phyloP scores from a whole-genome alignment of 106 monocot species.

The Apostasia shenzhenica region DNA sequence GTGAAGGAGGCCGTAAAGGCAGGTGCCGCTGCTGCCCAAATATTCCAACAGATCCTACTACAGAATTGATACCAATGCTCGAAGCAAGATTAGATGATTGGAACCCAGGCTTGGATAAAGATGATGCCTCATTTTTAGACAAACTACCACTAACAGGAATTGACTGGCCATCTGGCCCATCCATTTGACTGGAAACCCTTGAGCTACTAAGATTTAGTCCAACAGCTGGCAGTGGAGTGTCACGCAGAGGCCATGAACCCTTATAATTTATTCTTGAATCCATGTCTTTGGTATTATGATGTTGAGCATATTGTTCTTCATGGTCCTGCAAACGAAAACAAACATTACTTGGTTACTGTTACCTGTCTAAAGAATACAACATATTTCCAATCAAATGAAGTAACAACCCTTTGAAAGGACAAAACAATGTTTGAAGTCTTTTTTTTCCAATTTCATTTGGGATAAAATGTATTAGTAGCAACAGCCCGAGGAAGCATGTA shows the following conservation, averaged over 20 bases:
- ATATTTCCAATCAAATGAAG: neutral
- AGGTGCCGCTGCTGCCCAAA: slow-evolving; percentile 25
- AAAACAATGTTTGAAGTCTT: too few relatives aligned
- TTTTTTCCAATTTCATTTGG: too few relatives aligned
- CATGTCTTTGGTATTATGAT: slow-evolving; percentile 22
- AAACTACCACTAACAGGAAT: slow-evolving; percentile 20
- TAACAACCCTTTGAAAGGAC: too few relatives aligned
- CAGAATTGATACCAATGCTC: slow-evolving; percentile 13
- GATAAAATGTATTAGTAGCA: too few relatives aligned
- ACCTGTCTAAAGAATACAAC: neutral
- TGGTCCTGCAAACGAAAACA: slow-evolving; percentile 33
- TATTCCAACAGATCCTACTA: slow-evolving; percentile 15
- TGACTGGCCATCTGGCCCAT: slow-evolving; percentile 11
- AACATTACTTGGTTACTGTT: neutral
- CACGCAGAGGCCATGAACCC: slow-evolving; percentile 31
- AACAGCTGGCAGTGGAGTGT: slow-evolving; percentile 8
- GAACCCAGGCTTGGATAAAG: slow-evolving; percentile 23
- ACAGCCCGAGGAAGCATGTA: too few relatives aligned
- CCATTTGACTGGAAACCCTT: slow-evolving; percentile 25
- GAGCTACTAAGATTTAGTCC: slow-evolving; percentile 22
- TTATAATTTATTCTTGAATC: slow-evolving; percentile 17
- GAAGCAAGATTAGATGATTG: slow-evolving; percentile 18
- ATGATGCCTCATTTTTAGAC: slow-evolving; percentile 21
- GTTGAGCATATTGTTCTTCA: slow-evolving; percentile 23
- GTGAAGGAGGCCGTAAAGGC: slow-evolving; percentile 30